A percentile compares a stretch with the other conserved stretches of the same genome.
Conservation (phyloP, 768 basidiomycete genomes). For the Daedaleopsis nitida region DNA sequence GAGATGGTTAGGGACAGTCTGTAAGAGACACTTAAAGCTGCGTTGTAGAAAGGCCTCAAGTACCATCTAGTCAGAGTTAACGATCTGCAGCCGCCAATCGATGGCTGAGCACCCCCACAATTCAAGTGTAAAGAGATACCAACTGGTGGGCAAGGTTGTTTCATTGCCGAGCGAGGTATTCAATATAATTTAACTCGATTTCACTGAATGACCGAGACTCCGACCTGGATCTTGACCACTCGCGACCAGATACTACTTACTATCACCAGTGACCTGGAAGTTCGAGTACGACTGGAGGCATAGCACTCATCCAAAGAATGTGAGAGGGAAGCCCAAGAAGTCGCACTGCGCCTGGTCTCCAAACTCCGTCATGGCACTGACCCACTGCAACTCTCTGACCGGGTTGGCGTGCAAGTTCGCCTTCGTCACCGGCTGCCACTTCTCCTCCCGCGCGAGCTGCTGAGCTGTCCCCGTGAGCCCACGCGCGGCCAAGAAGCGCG, state of each 20-base stretch:
- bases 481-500: constrained; percentile 42
- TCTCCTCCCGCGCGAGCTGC: constrained; percentile 31
- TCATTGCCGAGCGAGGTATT: no score
- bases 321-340: constrained; percentile 27
- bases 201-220: no score
- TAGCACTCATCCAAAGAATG: not conserved
- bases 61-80: no score
- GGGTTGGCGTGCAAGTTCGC: constrained; percentile 26
- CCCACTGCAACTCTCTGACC: constrained; percentile 38
- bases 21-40: no score
- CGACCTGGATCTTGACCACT: no score
- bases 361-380: constrained; percentile 35
- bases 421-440: constrained; percentile 39
- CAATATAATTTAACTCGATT: no score
- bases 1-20: no score
- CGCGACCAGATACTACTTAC: not conserved
- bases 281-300: not conserved
- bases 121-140: no score
- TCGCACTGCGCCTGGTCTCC: constrained; percentile 42
- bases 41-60: no score
- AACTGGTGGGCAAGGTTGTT: no score
- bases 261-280: not conserved
- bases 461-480: constrained; percentile 41
- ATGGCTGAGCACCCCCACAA: no score
- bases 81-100: no score